Percentiles rank a stretch among this genome's conserved stretches.
Evolutionary conservation across 2,329 filamentous ascomycete species (phyloP).

Genomic region (Colletotrichum tamarilloi): DNA sequence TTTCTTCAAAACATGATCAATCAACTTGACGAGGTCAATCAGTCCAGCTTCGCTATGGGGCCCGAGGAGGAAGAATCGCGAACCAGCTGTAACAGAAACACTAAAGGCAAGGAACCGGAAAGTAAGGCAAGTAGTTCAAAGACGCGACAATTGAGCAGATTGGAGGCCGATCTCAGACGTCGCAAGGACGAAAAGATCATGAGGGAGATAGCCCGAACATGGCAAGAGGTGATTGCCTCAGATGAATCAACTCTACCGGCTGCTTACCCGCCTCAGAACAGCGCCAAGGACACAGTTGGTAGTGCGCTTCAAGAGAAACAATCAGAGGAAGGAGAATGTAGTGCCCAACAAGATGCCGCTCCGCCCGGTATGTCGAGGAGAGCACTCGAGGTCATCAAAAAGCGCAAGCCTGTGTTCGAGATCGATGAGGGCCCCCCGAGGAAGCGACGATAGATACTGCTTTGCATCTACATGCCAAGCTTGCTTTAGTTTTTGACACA

Average conservation of each 20-base stretch:
- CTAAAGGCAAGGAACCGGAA: background rate
- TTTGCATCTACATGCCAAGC: background rate
- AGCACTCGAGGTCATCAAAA: background rate
- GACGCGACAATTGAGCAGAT: background rate
- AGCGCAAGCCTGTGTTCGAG: background rate
- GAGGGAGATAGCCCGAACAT: background rate
- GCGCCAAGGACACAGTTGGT: background rate
- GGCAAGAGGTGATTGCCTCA: background rate
- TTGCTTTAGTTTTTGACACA: too few species aligned
- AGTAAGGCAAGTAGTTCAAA: background rate
- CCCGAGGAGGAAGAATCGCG: background rate
- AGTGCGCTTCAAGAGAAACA: background rate
- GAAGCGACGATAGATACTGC: background rate
- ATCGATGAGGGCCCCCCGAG: background rate
- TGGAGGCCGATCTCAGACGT: background rate
- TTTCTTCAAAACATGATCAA: background rate
- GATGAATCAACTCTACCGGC: background rate
- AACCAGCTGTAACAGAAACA: background rate
- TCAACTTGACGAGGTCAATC: background rate
- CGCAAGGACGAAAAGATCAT: background rate
- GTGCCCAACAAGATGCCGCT: background rate
- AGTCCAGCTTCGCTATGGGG: too few species aligned
- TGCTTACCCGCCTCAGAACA: background rate
- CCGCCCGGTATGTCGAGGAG: background rate
- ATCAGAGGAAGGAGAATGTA: background rate